Base-by-base conservation (phyloP, 1,284 basidiomycete genomes). In the Butyriboletus appendiculatus region DNA sequence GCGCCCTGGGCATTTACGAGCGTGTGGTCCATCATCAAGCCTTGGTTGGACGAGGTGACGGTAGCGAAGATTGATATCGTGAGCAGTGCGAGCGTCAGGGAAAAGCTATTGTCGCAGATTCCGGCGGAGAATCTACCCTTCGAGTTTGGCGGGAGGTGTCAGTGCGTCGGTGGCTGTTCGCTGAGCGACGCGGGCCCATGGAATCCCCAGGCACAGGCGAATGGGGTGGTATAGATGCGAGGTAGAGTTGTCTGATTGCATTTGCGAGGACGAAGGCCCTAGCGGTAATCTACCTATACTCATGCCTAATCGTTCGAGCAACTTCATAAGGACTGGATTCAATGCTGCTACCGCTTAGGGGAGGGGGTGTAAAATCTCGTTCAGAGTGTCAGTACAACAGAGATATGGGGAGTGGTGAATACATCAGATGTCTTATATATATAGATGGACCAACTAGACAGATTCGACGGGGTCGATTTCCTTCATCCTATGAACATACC, bases 21-120 rank as follows among this genome's bases (percentile, higher is more conserved):
- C 41, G 89, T 97, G 39, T 99, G 96, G 96, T 58, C 77, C 30
- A 76, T 95, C 63, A 85, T 98, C 77, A 97, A 95, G 78, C 86
- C 85, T 9, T 98, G 94, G 94, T 80, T 99, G 63, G 96, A 98
- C 76, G 88, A 90, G 63, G 96, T 96, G 35, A 98, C 96, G 22
- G 94, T 94, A 46, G 81, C 83, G 61, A 98, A 98, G 83, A 95
- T 97, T 70, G 82, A 87, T 63, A 94, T 98, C 67, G 71, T 96
- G 47, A 85, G 89, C 34, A 74, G 76, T 46, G 67, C 64, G 48
- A 76, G 74, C 63, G 90, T 92, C 69, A 80, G 81, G 73, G 83
- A 86, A 15, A 82, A 82, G 70, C 73, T 97, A 52, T 70, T 91
- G 59, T 74, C 81, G 59, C 92, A 96, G 78, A 95, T 98, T 68